phyloP scores from a whole-genome alignment of 2,329 filamentous ascomycete genomes.

The Sporothrix brasiliensis region DNA sequence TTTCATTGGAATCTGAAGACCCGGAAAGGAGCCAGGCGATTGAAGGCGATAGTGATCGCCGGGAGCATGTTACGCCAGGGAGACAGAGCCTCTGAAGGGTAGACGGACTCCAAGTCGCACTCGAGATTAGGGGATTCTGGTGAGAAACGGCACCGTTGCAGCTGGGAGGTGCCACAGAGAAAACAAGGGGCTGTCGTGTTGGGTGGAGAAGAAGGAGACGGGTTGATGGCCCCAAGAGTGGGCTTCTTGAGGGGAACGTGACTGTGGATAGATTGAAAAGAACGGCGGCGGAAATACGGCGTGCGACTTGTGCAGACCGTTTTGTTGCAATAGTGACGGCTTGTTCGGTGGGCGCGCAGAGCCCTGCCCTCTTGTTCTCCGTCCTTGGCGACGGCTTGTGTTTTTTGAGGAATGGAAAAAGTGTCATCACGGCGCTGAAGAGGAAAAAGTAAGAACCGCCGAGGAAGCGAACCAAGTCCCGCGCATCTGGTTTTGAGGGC shows the following conservation, averaged over 20 bases:
- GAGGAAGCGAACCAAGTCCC: neutral
- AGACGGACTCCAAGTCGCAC: conserved; percentile 5
- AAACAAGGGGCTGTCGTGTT: conserved; percentile 4
- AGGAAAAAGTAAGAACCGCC: neutral
- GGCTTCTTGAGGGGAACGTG: conserved; percentile 3
- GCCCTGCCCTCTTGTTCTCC: no score
- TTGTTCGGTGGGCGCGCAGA: neutral
- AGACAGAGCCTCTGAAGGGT: neutral
- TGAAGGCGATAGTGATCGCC: neutral
- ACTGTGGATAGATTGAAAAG: conserved; percentile 1
- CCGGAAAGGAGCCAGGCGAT: conserved; percentile 1
- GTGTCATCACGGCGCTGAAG: neutral
- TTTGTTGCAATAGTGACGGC: neutral
- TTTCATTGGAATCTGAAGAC: no score
- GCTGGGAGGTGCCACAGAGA: conserved; percentile 8
- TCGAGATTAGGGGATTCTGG: neutral
- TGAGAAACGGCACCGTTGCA: neutral
- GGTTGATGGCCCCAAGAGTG: neutral
- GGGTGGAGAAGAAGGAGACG: neutral
- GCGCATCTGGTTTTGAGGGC: neutral
- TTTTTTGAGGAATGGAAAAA: conserved; percentile 5
- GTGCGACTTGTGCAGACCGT: neutral
- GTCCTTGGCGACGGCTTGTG: no score
- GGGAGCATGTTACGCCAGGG: neutral
- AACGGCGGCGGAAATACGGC: conserved; percentile 25